Evolutionary conservation across 495 filamentous ascomycete species (phyloP).

Genomic region (Endocarpon pusillum): DNA sequence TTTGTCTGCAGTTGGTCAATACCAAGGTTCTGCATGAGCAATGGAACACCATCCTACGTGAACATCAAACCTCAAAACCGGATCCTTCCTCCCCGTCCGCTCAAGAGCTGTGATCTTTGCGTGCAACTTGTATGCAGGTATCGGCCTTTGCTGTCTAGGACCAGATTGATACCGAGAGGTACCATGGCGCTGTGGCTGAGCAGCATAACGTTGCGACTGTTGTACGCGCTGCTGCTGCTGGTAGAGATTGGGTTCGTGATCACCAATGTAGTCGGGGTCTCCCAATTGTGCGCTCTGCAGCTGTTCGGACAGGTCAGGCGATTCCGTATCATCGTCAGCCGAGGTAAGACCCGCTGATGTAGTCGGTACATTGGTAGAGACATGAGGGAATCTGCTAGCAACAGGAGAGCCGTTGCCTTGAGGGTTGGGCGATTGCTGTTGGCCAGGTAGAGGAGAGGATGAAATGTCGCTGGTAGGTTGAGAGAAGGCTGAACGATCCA

Average conservation of each 20-base stretch:
- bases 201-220: constrained; percentile 27
- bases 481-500: constrained; percentile 37
- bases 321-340: constrained; percentile 9
- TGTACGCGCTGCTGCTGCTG: constrained; percentile 27
- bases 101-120: constrained; percentile 89
- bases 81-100: constrained; percentile 84
- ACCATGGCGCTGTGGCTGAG: constrained; percentile 21
- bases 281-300: constrained; percentile 26
- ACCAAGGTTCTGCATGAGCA: constrained; percentile 1
- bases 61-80: constrained; percentile 88
- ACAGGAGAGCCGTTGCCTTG: constrained; percentile 15
- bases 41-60: constrained; percentile 44
- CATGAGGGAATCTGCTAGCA: constrained; percentile 6
- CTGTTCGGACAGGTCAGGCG: constrained; percentile 25
- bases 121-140: constrained; percentile 68
- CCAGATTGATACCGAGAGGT: constrained; percentile 32
- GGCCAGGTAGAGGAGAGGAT: constrained; percentile 33
- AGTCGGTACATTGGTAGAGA: not conserved
- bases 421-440: constrained; percentile 27
- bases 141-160: constrained; percentile 22
- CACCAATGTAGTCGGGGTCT: constrained; percentile 21
- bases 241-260: constrained; percentile 16
- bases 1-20: constrained; percentile 53
- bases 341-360: constrained; percentile 4
- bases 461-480: constrained; percentile 32